Evolutionary conservation across 2,329 filamentous ascomycete genomes (phyloP).

Genomic region (Xylaria sp.): DNA sequence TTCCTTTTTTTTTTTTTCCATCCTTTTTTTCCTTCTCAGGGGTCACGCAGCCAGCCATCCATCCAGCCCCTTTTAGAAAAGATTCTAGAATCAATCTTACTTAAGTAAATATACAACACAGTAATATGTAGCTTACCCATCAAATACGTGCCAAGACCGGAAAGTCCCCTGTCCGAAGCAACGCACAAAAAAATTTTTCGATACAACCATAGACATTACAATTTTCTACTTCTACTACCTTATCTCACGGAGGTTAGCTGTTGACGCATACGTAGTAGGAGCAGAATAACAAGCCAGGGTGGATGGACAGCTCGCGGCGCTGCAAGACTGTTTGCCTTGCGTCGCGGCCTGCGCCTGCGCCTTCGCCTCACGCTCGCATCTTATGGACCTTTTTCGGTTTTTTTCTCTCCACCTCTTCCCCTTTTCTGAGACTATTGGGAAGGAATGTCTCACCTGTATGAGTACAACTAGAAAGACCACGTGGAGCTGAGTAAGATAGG

Average conservation of each 20-base stretch:
- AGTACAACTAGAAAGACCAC: conserved; percentile 1
- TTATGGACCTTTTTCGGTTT: not conserved
- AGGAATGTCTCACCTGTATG: conserved; percentile 1
- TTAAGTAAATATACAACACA: not conserved
- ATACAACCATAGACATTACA: not conserved
- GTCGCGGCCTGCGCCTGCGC: too few species aligned
- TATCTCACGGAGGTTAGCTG: not conserved
- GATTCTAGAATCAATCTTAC: not conserved
- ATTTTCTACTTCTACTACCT: not conserved
- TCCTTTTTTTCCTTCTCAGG: not conserved
- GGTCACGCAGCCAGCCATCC: not conserved
- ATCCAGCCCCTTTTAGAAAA: not conserved
- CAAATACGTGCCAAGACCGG: not conserved
- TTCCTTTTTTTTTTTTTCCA: not conserved
- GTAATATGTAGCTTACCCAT: not conserved
- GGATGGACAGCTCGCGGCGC: not conserved
- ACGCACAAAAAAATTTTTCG: not conserved
- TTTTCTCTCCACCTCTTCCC: not conserved
- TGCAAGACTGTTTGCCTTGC: conserved; percentile 22
- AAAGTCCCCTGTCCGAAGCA: not conserved
- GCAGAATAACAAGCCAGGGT: too few species aligned
- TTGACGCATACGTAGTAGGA: not conserved
- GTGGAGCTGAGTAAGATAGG: conserved; percentile 28
- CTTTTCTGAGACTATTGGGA: not conserved
- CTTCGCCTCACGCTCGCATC: not conserved